Conservation (phyloP, 2,329 filamentous ascomycete genomes). For the Phyllosticta citrichinensis region DNA sequence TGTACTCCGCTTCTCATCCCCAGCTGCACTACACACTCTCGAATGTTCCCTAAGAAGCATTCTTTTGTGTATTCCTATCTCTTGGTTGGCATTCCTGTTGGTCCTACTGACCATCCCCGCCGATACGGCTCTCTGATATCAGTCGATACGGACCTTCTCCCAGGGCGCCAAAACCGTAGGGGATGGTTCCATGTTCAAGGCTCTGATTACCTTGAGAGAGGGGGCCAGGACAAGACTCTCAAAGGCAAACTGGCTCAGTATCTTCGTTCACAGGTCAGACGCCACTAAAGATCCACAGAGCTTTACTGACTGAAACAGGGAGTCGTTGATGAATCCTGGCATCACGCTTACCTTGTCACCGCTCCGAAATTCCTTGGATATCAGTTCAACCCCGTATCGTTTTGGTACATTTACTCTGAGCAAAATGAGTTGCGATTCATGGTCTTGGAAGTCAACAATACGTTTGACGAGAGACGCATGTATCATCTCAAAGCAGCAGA, state of each 20-base stretch:
- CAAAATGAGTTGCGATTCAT: slow-evolving; percentile 51
- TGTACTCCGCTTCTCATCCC: slow-evolving; percentile 46
- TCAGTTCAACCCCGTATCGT: slow-evolving; percentile 65
- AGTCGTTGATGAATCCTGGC: slow-evolving; percentile 50
- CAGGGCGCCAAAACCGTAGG: slow-evolving; percentile 19
- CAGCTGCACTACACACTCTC: slow-evolving; percentile 53
- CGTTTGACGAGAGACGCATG: slow-evolving; percentile 60
- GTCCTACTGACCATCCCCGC: slow-evolving; percentile 37
- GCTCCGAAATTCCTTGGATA: slow-evolving; percentile 60
- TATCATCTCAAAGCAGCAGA: slow-evolving; percentile 44
- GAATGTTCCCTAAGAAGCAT: slow-evolving; percentile 58
- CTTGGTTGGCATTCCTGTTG: slow-evolving; percentile 56
- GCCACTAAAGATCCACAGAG: background rate
- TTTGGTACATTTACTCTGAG: slow-evolving; percentile 65
- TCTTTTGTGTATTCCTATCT: slow-evolving; percentile 63
- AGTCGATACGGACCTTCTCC: slow-evolving; percentile 17
- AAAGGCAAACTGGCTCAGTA: slow-evolving; percentile 53
- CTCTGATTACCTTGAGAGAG: slow-evolving; percentile 51
- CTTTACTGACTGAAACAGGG: slow-evolving; percentile 32
- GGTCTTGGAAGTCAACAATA: slow-evolving; percentile 67
- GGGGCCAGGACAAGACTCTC: slow-evolving; percentile 42
- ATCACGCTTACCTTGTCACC: slow-evolving; percentile 61
- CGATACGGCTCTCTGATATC: slow-evolving; percentile 48
- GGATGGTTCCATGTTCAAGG: slow-evolving; percentile 53
- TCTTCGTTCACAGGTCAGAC: slow-evolving; percentile 44